Conservation (phyloP, 495 filamentous ascomycete species). For the Talaromyces ruber region DNA sequence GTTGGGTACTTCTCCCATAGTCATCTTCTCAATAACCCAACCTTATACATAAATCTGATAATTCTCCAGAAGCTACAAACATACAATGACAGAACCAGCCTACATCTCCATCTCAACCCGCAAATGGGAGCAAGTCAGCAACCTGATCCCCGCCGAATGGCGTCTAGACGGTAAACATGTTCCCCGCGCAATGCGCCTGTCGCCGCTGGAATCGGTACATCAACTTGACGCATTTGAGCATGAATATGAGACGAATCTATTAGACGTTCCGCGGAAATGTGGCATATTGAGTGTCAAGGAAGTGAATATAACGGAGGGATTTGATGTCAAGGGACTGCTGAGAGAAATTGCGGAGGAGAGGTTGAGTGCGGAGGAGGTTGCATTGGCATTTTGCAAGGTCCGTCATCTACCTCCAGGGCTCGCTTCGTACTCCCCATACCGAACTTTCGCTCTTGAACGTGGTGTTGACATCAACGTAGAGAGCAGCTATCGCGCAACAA, state of each 20-base stretch:
- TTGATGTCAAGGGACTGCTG: neutral
- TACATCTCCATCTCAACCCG: conserved; percentile 28
- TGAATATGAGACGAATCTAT: neutral
- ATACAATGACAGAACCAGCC: conserved; percentile 8
- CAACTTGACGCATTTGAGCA: conserved; percentile 16
- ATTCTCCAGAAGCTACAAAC: neutral
- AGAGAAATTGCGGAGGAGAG: conserved; percentile 28
- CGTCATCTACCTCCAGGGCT: no score
- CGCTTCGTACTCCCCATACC: neutral
- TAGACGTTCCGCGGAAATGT: neutral
- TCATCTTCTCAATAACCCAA: neutral
- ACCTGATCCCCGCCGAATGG: conserved; percentile 42
- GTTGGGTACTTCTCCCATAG: neutral
- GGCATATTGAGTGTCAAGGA: neutral
- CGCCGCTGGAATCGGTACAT: conserved; percentile 31
- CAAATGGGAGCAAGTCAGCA: conserved; percentile 36
- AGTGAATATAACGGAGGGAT: conserved; percentile 1
- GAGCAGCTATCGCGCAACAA: neutral
- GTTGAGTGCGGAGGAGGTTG: conserved; percentile 36
- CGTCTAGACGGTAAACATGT: conserved; percentile 23
- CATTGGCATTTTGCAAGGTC: conserved; percentile 45
- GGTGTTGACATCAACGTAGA: neutral
- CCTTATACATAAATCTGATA: neutral
- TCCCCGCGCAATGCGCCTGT: conserved; percentile 27
- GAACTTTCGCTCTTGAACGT: neutral